Evolutionary conservation across 2,329 filamentous ascomycete species (phyloP).

Genomic region (Colletotrichum musae): DNA sequence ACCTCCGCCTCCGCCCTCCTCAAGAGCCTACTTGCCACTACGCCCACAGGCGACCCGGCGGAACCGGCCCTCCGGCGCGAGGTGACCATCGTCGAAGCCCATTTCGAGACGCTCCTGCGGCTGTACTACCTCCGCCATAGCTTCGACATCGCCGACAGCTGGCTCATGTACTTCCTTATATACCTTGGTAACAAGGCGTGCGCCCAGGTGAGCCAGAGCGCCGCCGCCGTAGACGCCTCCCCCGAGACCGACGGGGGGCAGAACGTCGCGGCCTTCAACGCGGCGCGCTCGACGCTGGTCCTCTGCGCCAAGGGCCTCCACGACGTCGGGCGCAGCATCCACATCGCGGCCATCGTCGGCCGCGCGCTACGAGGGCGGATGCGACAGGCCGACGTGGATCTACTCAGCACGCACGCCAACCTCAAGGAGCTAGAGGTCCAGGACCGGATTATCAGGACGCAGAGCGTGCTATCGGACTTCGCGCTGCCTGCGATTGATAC

Average conservation of each 20-base stretch:
- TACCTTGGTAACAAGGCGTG: neutral
- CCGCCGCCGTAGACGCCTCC: too few relatives aligned
- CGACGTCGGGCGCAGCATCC: neutral
- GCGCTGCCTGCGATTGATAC: neutral
- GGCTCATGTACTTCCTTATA: neutral
- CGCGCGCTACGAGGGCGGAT: neutral
- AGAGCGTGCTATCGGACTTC: neutral
- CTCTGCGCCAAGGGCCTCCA: neutral
- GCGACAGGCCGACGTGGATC: neutral
- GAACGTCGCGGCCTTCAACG: neutral
- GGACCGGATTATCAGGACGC: neutral
- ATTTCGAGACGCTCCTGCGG: neutral
- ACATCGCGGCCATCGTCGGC: neutral
- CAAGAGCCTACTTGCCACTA: neutral
- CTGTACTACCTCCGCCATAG: neutral
- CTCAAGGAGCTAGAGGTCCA: neutral
- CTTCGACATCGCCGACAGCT: neutral
- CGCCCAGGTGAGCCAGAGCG: neutral
- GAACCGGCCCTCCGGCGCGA: neutral
- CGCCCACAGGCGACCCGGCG: too few relatives aligned
- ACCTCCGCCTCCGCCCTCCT: neutral
- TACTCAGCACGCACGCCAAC: neutral
- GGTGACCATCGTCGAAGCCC: neutral
- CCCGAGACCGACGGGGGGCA: neutral
- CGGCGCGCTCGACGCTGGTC: neutral